Evolutionary conservation across 805 yeast species (phyloP).

Genomic region (Jamesozyma piceae): DNA sequence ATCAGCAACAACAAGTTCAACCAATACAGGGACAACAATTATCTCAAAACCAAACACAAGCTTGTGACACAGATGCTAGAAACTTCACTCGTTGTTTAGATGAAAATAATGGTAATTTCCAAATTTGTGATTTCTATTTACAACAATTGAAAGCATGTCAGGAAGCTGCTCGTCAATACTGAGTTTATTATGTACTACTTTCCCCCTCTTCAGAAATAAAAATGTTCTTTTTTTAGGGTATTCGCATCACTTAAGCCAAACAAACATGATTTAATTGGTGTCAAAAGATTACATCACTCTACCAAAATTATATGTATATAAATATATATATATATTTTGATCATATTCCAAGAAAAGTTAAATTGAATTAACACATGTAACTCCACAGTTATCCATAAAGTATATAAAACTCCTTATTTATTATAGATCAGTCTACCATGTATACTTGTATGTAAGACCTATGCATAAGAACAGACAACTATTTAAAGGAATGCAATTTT

Average conservation of each 20-base stretch:
- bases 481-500: neutral
- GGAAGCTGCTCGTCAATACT: slow-evolving; percentile 80
- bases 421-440: neutral
- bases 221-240: no score
- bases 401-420: neutral
- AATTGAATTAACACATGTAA: neutral
- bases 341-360: neutral
- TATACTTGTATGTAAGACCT: neutral
- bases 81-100: slow-evolving; percentile 91
- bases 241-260: no score
- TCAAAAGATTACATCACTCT: no score
- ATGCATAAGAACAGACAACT: neutral
- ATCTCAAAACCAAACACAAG: slow-evolving; percentile 38
- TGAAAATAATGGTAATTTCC: slow-evolving; percentile 92
- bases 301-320: no score
- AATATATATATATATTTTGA: no score
- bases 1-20: slow-evolving; percentile 35
- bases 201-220: no score
- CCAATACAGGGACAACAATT: slow-evolving; percentile 12
- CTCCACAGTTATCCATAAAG: neutral
- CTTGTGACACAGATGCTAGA: slow-evolving; percentile 90
- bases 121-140: slow-evolving; percentile 90
- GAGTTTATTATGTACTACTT: no score
- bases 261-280: no score
- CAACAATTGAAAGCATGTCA: slow-evolving; percentile 98